Evolutionary conservation across 2,329 filamentous ascomycete species (phyloP).

Genomic region (Alternaria sp.): DNA sequence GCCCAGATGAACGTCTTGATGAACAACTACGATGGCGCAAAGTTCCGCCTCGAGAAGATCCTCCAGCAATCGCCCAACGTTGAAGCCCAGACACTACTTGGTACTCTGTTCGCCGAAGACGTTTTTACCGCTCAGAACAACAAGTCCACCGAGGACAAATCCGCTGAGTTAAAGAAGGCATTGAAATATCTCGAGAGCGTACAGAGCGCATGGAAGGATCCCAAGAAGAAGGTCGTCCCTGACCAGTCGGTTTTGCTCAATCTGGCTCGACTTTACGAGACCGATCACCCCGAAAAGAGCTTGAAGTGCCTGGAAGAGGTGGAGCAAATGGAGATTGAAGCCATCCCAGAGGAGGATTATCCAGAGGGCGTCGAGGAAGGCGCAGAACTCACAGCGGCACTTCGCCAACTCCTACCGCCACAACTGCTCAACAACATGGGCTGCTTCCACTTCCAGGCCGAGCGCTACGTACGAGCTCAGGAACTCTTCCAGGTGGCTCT

Average conservation of each 20-base stretch:
- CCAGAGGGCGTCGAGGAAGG: slow-evolving; percentile 59
- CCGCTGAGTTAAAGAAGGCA: slow-evolving; percentile 83
- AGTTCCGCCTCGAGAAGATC: slow-evolving; percentile 92
- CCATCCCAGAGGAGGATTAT: slow-evolving; percentile 73
- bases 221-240: slow-evolving; percentile 79
- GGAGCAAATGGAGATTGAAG: slow-evolving; percentile 85
- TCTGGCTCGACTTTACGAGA: slow-evolving; percentile 88
- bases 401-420: slow-evolving; percentile 82
- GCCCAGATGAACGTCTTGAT: slow-evolving; percentile 87
- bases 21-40: slow-evolving; percentile 87
- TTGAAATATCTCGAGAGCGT: slow-evolving; percentile 84
- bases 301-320: slow-evolving; percentile 91
- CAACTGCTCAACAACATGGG: slow-evolving; percentile 97
- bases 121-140: slow-evolving; percentile 79
- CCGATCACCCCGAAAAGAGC: slow-evolving; percentile 84
- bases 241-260: slow-evolving; percentile 91
- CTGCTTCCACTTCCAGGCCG: slow-evolving; percentile 89
- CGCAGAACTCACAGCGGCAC: slow-evolving; percentile 61
- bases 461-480: slow-evolving; percentile 79
- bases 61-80: slow-evolving; percentile 81
- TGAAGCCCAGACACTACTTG: slow-evolving; percentile 90
- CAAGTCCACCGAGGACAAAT: slow-evolving; percentile 84
- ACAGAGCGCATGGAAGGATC: slow-evolving; percentile 87
- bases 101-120: slow-evolving; percentile 92
- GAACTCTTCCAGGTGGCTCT: slow-evolving; percentile 93